A percentile compares a stretch with the other conserved stretches of the same genome.
phyloP scores from a whole-genome alignment of 805 yeast species.

The Alloascoidea africana region DNA sequence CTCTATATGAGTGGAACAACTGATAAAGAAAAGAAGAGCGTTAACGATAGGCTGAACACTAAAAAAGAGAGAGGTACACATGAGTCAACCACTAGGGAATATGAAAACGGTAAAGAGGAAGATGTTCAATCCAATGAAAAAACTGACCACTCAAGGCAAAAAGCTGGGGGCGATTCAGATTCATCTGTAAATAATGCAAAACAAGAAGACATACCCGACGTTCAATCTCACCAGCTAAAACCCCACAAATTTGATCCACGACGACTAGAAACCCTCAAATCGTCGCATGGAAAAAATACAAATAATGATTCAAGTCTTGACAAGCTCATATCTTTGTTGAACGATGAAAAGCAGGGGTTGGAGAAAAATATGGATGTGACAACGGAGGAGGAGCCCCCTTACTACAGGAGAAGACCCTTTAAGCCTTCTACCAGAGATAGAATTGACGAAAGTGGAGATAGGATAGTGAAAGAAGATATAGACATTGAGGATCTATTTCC shows the following conservation, averaged over 20 bases:
- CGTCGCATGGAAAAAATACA: background rate
- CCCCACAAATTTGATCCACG: background rate
- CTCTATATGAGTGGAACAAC: background rate
- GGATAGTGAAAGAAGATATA: background rate
- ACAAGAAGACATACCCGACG: background rate
- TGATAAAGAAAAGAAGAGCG: background rate
- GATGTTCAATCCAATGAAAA: background rate
- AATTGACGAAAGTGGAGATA: background rate
- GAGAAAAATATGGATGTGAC: background rate
- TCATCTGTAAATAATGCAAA: background rate
- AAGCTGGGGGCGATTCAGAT: background rate
- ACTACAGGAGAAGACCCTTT: background rate
- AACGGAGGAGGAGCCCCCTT: too few species aligned
- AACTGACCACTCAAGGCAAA: background rate
- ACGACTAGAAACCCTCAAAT: background rate
- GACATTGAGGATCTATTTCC: background rate
- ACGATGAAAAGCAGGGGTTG: background rate
- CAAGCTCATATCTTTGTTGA: background rate
- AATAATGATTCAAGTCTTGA: background rate
- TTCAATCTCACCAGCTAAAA: background rate
- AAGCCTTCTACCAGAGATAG: background rate
- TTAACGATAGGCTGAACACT: background rate
- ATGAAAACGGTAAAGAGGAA: background rate
- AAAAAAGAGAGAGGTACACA: background rate
- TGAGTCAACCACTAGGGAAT: background rate